Evolutionary conservation across 2,329 filamentous ascomycete species (phyloP).

Genomic region (Pyrenochaeta sp.): DNA sequence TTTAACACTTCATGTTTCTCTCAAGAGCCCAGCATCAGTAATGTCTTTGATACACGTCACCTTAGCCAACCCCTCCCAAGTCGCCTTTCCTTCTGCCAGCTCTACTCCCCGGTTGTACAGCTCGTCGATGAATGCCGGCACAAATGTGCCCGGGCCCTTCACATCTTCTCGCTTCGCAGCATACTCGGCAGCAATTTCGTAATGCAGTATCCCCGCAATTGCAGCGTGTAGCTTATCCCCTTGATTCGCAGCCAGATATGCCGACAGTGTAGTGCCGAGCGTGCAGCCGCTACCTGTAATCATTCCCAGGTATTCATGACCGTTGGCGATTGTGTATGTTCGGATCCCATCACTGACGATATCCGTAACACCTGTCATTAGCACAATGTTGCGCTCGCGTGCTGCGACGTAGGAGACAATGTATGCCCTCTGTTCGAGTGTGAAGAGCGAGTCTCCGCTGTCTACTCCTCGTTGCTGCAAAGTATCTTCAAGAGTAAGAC

Average conservation of each 20-base stretch:
- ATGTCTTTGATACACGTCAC: slow-evolving; percentile 28
- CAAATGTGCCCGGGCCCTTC: slow-evolving; percentile 83
- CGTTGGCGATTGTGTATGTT: slow-evolving; percentile 76
- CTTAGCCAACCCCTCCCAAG: slow-evolving; percentile 20
- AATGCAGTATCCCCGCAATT: slow-evolving; percentile 77
- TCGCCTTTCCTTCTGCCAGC: slow-evolving; percentile 18
- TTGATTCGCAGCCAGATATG: slow-evolving; percentile 66
- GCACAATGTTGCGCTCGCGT: slow-evolving; percentile 74
- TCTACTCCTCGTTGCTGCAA: slow-evolving; percentile 84
- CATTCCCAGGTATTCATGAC: slow-evolving; percentile 73
- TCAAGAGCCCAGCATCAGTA: slow-evolving; percentile 29
- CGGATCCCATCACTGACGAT: slow-evolving; percentile 77
- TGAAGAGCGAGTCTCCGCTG: slow-evolving; percentile 67
- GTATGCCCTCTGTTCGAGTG: slow-evolving; percentile 63
- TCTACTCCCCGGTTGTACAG: slow-evolving; percentile 51
- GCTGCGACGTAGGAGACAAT: slow-evolving; percentile 73
- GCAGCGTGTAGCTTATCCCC: slow-evolving; percentile 68
- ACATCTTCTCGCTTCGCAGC: slow-evolving; percentile 68
- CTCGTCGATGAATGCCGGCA: slow-evolving; percentile 84
- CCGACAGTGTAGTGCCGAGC: slow-evolving; percentile 81
- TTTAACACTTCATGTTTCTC: slow-evolving; percentile 13
- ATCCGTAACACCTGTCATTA: slow-evolving; percentile 84
- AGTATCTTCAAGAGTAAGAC: slow-evolving; percentile 54
- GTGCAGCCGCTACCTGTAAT: slow-evolving; percentile 84
- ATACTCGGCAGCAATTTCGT: slow-evolving; percentile 78